phyloP scores from a whole-genome alignment of 208 protist genomes.

The Naegleria lovaniensis region DNA sequence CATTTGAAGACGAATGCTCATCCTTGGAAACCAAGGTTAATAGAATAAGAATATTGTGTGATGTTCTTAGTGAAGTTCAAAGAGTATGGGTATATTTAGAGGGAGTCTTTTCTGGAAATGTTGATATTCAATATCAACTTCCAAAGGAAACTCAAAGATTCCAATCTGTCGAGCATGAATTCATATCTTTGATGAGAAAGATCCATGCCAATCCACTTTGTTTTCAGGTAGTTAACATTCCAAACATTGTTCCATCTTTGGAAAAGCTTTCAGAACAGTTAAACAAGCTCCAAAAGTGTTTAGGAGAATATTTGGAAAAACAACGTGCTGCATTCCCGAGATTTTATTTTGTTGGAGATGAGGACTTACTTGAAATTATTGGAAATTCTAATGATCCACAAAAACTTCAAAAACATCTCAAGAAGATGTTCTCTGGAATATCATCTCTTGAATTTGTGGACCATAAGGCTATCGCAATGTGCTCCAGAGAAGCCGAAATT shows the following conservation, averaged over 20 bases:
- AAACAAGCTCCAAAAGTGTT: conserved; percentile 85
- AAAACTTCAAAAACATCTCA: conserved; percentile 92
- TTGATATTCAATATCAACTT: conserved; percentile 88
- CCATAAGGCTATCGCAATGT: conserved; percentile 53
- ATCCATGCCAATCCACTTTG: conserved; percentile 69
- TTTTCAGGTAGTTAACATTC: conserved; percentile 72
- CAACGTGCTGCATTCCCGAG: conserved; percentile 92
- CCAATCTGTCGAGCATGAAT: conserved; percentile 80
- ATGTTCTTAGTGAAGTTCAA: conserved; percentile 91
- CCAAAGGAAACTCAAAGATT: conserved; percentile 87
- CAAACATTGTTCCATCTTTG: conserved; percentile 64
- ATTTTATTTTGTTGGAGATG: conserved; percentile 99
- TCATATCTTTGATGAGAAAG: conserved; percentile 79
- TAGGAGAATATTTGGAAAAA: conserved; percentile 93
- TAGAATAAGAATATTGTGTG: conserved; percentile 73
- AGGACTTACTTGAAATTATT: conserved; percentile 99
- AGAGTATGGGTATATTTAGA: conserved; percentile 96
- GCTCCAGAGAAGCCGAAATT: conserved; percentile 60
- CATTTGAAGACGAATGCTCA: conserved; percentile 67
- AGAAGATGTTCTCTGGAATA: conserved; percentile 99
- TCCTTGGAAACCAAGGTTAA: conserved; percentile 87
- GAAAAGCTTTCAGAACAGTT: conserved; percentile 82
- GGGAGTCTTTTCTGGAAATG: conserved; percentile 86
- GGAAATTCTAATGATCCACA: conserved; percentile 86
- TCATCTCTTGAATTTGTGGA: conserved; percentile 61